Base-by-base conservation (phyloP, 768 basidiomycete genomes). In the Pleurotus tuber-regium region DNA sequence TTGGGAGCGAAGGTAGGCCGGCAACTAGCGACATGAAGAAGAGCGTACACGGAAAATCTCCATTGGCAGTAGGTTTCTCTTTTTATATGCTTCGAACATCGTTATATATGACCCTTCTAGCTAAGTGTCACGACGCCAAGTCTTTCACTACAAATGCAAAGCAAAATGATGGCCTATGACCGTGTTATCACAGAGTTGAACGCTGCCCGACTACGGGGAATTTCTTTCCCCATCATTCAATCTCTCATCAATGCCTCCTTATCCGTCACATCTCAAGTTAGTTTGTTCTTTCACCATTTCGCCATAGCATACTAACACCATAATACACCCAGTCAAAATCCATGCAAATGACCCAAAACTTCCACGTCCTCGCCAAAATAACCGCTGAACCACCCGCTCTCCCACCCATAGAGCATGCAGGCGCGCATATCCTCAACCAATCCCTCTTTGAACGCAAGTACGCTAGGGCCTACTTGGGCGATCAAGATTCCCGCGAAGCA, bases 161-260 rank as follows among this genome's bases (percentile, higher is more conserved):
- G 79, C 68, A 91, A 90, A 69, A 94, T 98, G 94, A 92, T 98
- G 88, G 86, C 84, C 10, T 99, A 98, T 65, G 90, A 95, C 72
- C 82, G 83, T 42, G 85, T 89, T 26, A 73, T 98, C 36, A 73
- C 79, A 5, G 83, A 90, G 19, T 72, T 98, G 44, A 94, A 97
- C 70, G 67, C 75, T 31, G 80, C 89, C 1, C 75, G 93, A 36
- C 70, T 86, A 14, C 80, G 84, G 2, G 86, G 82, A 14, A 83
- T 76, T 4, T 90, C 86, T 1, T 92, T 78, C 65, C 89, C 90
- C 4, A 76, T 93, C 54, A 70, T 92, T 6, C 87, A 91, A 58
- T 71, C 83, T 1, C 75, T 92, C 36, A 78, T 83, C 38, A 78
- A 87, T 49, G 87, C 87, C 7, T 81, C 89, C 4, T 67, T 78